A percentile compares a stretch with the other conserved stretches of the same genome.
Conservation (phyloP, 768 basidiomycete genomes). For the Rhodocollybia butyracea region DNA sequence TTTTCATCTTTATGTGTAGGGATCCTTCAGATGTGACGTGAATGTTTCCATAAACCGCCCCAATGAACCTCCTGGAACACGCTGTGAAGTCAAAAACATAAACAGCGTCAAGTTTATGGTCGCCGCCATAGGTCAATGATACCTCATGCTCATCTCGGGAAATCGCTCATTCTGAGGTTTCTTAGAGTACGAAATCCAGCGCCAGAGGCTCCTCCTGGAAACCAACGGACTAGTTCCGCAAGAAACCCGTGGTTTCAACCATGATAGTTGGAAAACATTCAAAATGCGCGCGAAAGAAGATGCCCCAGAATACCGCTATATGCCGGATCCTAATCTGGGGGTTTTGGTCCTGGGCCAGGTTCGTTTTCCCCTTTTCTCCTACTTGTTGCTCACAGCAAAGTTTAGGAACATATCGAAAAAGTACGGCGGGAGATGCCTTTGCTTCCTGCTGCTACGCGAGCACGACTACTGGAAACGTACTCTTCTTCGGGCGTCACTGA, state of each 20-base stretch:
- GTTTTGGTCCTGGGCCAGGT: constrained; percentile 59
- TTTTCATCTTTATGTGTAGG: constrained; percentile 44
- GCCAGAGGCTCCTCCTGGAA: constrained; percentile 64
- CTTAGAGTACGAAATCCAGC: constrained; percentile 67
- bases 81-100: constrained; percentile 96
- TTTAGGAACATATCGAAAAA: constrained; percentile 59
- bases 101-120: constrained; percentile 87
- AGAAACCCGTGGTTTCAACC: constrained; percentile 91
- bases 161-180: neutral
- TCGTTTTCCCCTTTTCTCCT: constrained; percentile 11
- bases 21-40: constrained; percentile 91
- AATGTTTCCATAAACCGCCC: constrained; percentile 85
- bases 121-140: constrained; percentile 70
- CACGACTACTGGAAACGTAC: constrained; percentile 49
- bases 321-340: constrained; percentile 95
- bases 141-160: neutral
- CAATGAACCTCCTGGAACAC: constrained; percentile 65
- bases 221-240: constrained; percentile 49
- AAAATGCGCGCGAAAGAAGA: constrained; percentile 87
- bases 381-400: neutral
- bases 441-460: constrained; percentile 63
- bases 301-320: constrained; percentile 94
- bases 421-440: constrained; percentile 63
- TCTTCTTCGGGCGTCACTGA: constrained; percentile 46
- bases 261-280: constrained; percentile 77